Evolutionary conservation across 306 rosid genomes (phyloP), one percentile per base, ranked within the genome.

Genomic region (Castanospermum australe): DNA sequence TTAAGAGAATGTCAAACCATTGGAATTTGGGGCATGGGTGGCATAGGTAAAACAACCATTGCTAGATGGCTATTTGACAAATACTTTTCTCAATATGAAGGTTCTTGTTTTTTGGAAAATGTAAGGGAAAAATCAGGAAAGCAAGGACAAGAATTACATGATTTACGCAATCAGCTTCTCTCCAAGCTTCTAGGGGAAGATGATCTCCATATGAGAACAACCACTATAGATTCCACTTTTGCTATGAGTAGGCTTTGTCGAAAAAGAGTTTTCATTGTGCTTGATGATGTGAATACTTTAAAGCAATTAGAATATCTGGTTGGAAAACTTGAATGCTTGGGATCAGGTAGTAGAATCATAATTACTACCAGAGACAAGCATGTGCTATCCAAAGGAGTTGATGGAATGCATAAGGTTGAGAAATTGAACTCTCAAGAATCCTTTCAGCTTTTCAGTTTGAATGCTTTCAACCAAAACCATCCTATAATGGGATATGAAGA

Each of bases 321-420:
- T 18, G 28, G 35, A 48, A 52, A 47, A 14, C 25, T 18, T 18
- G 14, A 47, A 47, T 33, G 25, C 21, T 63, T 20, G 24, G 61
- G 51, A 4, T 15, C 17, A n/a, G 44, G 39, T 0, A 60, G 70
- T 18, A 41, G 21, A 42, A 22, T 74, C 1, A 44, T 74, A 8
- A 61, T 76, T 48, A 76, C 66, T 64, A 50, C 65, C 1, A 76
- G 81, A 64, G 51, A 76, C 21, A 65, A 4, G 18, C 81, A 48
- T 13, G 0, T 76, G 9, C 67, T 72, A 13, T 0, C 0, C 10
- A 48, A 17, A 20, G 28, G 52, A 51, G 57, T 15, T 1, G 2
- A 77, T 22, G 5, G 11, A 14, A 66, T 66, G 52, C 20, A 77
- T 12, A 2, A 9, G 9, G 56, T 22, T 0, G 9, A 4, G 38